Base-by-base conservation (phyloP, 169 alveolate species). In the Eimeria necatrix region DNA sequence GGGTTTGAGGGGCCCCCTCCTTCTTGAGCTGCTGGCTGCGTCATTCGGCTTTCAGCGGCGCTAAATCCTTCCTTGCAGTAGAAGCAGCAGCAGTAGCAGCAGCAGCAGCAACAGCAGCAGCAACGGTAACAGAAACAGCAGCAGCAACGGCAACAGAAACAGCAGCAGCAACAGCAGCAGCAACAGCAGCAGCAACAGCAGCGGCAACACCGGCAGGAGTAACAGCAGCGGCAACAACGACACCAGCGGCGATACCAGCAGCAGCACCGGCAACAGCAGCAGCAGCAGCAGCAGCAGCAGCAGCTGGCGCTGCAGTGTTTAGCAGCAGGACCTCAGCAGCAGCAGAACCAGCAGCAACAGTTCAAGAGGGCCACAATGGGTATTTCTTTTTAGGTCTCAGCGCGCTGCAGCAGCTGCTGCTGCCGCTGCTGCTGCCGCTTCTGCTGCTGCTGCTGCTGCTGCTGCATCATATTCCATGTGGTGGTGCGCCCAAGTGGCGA, bases 101-200 rank as follows among this genome's bases (percentile, higher is more conserved):
- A 46, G 32, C 85, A 74, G 85, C 85, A 74, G 22, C 60, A 74
- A n/a, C 85, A 74, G 22, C 85, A 74, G 26, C 56, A 41, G 59
- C 41, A 74, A 24, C 85, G 18, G 60, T 49, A 74, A 49, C 60
- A 74, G 3, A 41, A 68, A 22, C 59, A 74, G 26, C 52, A 41
- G 22, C 85, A 41, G 85, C 85, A 10, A 53, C 18, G 18, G 60
- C 85, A 41, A n/a, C 85, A 4, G 85, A 7, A 3, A 12, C 60
- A 41, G 60, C 59, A 74, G 85, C 56, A 49, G 32, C 60, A 68
- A 4, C 74, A 3, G 22, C 16, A 3, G 74, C n/a, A 20, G 74
- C 74, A 61, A 0, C 12, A 6, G 83, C 83, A 71, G 83, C 83
- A 18, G 83, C 48, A 0, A 18, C 83, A 2, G 49, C 74, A 61